phyloP scores from a whole-genome alignment of 1,139 yeast species.

The Eremothecium cymbalariae region DNA sequence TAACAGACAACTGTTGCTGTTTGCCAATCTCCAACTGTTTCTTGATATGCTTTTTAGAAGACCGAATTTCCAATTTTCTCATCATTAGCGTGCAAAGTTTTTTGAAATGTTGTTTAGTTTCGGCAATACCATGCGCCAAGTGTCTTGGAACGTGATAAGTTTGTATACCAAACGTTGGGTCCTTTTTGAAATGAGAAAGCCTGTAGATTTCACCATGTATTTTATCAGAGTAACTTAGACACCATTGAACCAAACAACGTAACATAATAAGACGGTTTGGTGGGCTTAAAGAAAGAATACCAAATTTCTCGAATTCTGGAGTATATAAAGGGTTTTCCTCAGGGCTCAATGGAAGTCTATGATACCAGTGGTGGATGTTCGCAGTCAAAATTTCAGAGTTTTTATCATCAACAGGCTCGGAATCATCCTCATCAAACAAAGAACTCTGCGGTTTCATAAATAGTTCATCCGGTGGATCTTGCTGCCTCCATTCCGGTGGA shows the following conservation, averaged over 20 bases:
- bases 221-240: constrained; percentile 38
- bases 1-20: constrained; percentile 21
- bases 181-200: constrained; percentile 27
- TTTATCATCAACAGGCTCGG: constrained; percentile 34
- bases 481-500: constrained; percentile 43
- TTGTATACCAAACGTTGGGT: constrained; percentile 28
- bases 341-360: constrained; percentile 16
- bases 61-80: constrained; percentile 25
- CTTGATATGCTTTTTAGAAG: constrained; percentile 27
- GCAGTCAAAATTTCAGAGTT: constrained; percentile 35
- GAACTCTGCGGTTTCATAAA: constrained; percentile 16
- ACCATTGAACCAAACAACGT: constrained; percentile 44
- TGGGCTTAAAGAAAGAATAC: constrained; percentile 42
- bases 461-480: constrained; percentile 16
- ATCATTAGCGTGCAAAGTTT: constrained; percentile 24
- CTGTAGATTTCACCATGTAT: constrained; percentile 36
- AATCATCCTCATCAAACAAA: constrained; percentile 22
- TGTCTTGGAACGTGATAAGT: constrained; percentile 29
- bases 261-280: constrained; percentile 41
- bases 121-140: constrained; percentile 24
- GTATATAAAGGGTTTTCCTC: constrained; percentile 30
- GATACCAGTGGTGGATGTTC: constrained; percentile 22
- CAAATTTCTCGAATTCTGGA: constrained; percentile 38
- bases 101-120: constrained; percentile 20
- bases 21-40: constrained; percentile 27